These are phyloP conservation scores for Saposhnikovia divaricata DNA, from an alignment of 129 eudicot genomes.

Conservation along the genomic window DNA sequence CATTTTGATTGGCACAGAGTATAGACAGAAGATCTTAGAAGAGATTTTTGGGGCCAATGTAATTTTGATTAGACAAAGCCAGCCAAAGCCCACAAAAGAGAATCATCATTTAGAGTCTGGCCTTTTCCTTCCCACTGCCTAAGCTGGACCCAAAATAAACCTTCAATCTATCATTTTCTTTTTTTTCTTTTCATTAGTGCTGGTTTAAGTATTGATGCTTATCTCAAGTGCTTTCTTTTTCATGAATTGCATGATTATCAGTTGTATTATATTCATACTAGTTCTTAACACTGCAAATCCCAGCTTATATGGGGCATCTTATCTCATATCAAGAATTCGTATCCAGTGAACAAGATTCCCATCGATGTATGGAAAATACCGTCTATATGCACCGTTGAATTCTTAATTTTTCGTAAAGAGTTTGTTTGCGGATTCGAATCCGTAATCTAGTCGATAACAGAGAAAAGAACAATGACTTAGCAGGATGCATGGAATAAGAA, in stretches of 20 bases:
- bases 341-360: background rate
- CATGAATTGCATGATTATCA: background rate
- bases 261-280: background rate
- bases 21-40: slow-evolving; percentile 21
- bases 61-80: slow-evolving; percentile 20
- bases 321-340: background rate
- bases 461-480: background rate
- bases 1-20: slow-evolving; percentile 18
- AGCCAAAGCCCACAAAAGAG: slow-evolving; percentile 12
- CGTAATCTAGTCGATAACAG: background rate
- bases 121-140: slow-evolving; percentile 6
- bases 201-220: slow-evolving; percentile 9
- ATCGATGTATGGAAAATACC: background rate
- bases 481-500: background rate
- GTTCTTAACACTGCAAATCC: background rate
- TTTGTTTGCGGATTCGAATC: background rate
- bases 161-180: background rate
- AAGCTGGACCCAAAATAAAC: background rate
- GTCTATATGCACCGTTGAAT: background rate
- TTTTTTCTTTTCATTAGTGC: background rate
- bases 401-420: background rate
- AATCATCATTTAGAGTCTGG: background rate
- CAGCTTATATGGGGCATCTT: background rate
- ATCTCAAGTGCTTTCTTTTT: slow-evolving; percentile 11
- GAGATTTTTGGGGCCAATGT: slow-evolving; percentile 22